phyloP scores from a whole-genome alignment of 2,329 filamentous ascomycete species.

The Penicillium aurantiogriseum region DNA sequence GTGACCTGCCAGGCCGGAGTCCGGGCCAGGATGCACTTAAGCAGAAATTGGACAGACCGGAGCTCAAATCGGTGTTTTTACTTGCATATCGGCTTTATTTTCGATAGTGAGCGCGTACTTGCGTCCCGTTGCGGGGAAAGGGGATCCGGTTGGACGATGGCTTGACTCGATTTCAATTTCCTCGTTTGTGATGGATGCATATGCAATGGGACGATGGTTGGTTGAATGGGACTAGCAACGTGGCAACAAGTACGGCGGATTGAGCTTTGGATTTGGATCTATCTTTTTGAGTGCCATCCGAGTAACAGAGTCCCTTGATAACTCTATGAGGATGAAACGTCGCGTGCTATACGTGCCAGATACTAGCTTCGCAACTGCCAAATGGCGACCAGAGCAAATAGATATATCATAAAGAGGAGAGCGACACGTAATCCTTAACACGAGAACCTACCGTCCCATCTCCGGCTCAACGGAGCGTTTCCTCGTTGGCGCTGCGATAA shows the following conservation, averaged over 20 bases:
- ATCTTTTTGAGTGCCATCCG: background rate
- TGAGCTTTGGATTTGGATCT: background rate
- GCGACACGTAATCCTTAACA: background rate
- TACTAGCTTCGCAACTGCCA: background rate
- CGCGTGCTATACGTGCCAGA: background rate
- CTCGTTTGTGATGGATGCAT: background rate
- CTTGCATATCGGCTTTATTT: background rate
- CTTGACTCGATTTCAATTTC: background rate
- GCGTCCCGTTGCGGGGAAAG: background rate
- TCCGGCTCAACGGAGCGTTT: too few species aligned
- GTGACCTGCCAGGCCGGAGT: background rate
- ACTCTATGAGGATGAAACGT: background rate
- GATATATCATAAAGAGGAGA: background rate
- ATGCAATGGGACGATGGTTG: background rate
- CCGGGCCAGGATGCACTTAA: constrained; percentile 3
- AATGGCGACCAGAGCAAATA: background rate
- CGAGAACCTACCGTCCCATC: background rate
- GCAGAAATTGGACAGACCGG: background rate
- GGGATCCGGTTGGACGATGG: background rate
- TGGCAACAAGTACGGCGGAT: background rate
- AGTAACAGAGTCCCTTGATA: background rate
- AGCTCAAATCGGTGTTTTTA: background rate
- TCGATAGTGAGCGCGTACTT: background rate
- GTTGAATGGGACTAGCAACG: background rate
- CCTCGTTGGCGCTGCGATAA: background rate